A percentile compares a stretch with the other conserved stretches of the same genome.
Conservation (phyloP, 495 filamentous ascomycete genomes). For the Tetracladium marchalianum region DNA sequence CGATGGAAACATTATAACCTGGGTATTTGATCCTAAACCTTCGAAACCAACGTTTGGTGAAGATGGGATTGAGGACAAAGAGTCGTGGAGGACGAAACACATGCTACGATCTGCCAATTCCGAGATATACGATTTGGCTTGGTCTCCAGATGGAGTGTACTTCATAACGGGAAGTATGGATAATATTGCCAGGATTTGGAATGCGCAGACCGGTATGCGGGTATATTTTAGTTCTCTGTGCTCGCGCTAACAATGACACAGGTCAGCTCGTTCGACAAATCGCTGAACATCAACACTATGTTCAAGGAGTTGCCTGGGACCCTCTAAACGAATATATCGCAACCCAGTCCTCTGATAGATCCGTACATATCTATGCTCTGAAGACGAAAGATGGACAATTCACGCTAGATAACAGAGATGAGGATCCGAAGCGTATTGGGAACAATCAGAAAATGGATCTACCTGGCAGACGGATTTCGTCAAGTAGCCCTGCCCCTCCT, state of each 20-base stretch:
- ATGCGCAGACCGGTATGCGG: slow-evolving; percentile 73
- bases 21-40: slow-evolving; percentile 73
- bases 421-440: slow-evolving; percentile 35
- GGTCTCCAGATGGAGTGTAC: slow-evolving; percentile 92
- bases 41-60: slow-evolving; percentile 61
- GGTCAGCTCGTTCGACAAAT: slow-evolving; percentile 91
- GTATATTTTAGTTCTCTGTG: slow-evolving; percentile 1
- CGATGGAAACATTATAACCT: slow-evolving; percentile 91
- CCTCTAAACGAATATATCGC: slow-evolving; percentile 96
- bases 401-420: slow-evolving; percentile 47
- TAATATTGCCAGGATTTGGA: slow-evolving; percentile 95
- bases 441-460: slow-evolving; percentile 76
- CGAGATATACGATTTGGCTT: slow-evolving; percentile 96
- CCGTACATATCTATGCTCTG: slow-evolving; percentile 87
- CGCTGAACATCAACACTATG: slow-evolving; percentile 97
- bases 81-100: slow-evolving; percentile 92
- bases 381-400: slow-evolving; percentile 97
- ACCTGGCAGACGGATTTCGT: slow-evolving; percentile 78
- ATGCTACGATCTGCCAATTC: slow-evolving; percentile 90
- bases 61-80: slow-evolving; percentile 84
- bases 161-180: slow-evolving; percentile 99
- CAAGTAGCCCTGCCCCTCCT: slow-evolving; percentile 85
- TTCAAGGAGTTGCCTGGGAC: slow-evolving; percentile 98
- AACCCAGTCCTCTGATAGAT: slow-evolving; percentile 95
- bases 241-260: slow-evolving; percentile 22